phyloP scores from a whole-genome alignment of 2,329 filamentous ascomycete species.

The Sarocladium strictum region DNA sequence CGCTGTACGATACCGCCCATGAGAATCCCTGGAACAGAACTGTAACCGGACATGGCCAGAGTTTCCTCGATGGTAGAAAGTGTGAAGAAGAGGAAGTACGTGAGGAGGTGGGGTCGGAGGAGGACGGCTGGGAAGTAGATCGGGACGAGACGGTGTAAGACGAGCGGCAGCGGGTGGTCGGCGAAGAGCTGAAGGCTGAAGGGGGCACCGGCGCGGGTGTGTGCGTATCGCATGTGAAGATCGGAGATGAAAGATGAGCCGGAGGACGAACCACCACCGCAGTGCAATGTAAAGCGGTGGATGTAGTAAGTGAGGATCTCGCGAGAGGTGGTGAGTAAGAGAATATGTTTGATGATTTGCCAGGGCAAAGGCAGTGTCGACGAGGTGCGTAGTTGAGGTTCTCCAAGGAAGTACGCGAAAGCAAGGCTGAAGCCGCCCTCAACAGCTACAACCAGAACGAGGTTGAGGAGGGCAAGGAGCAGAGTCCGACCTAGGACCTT shows the following conservation, averaged over 20 bases:
- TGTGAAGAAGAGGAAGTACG: slow-evolving; percentile 59
- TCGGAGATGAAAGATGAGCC: slow-evolving; percentile 26
- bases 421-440: slow-evolving; percentile 37
- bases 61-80: slow-evolving; percentile 62
- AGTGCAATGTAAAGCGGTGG: slow-evolving; percentile 68
- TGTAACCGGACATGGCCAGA: slow-evolving; percentile 63
- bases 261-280: slow-evolving; percentile 14
- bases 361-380: slow-evolving; percentile 47
- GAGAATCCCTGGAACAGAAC: slow-evolving; percentile 46
- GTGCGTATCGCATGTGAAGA: slow-evolving; percentile 40
- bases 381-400: slow-evolving; percentile 40
- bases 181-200: slow-evolving; percentile 60
- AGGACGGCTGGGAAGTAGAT: slow-evolving; percentile 58
- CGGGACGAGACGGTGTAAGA: slow-evolving; percentile 59
- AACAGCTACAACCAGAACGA: slow-evolving; percentile 34
- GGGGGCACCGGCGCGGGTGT: slow-evolving; percentile 48
- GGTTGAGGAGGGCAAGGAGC: slow-evolving; percentile 39
- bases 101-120: slow-evolving; percentile 67
- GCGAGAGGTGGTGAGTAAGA: slow-evolving; percentile 35
- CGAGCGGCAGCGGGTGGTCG: slow-evolving; percentile 61
- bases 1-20: slow-evolving; percentile 44
- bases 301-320: slow-evolving; percentile 66
- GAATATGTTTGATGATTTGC: slow-evolving; percentile 45
- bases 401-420: slow-evolving; percentile 26
- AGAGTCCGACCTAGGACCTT: slow-evolving; percentile 28